Percentiles rank a stretch among this genome's conserved stretches.
Conservation (phyloP, 208 protist species). For the Sergeia podlipaevii region DNA sequence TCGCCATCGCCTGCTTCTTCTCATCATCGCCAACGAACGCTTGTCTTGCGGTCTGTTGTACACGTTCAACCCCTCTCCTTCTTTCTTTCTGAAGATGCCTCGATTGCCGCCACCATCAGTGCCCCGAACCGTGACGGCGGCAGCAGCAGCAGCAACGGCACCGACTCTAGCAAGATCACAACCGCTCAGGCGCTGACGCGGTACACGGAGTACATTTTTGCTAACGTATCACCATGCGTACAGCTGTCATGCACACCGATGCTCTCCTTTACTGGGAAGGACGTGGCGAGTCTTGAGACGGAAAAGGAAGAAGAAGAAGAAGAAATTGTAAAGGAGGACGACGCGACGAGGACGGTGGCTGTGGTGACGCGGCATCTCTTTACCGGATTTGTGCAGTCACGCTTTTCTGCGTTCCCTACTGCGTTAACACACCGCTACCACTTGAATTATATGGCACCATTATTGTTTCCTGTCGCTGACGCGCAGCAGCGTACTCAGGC, state of each 20-base stretch:
- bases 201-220: conserved; percentile 5
- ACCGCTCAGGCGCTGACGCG: no score
- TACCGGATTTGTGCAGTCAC: conserved; percentile 30
- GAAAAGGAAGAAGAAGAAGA: not conserved
- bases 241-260: conserved; percentile 12
- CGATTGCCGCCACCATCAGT: no score
- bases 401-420: conserved; percentile 77
- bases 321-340: not conserved
- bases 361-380: conserved; percentile 57
- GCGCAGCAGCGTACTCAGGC: not conserved
- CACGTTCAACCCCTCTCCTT: conserved; percentile 42
- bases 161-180: no score
- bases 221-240: not conserved
- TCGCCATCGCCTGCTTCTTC: no score
- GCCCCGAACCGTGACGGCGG: no score
- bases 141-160: no score
- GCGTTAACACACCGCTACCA: conserved; percentile 82
- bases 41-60: conserved; percentile 31
- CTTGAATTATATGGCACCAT: conserved; percentile 51
- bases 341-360: not conserved
- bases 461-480: conserved; percentile 44
- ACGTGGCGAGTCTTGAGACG: conserved; percentile 11
- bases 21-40: conserved; percentile 13
- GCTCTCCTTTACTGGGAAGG: conserved; percentile 16
- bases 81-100: no score